phyloP scores from a whole-genome alignment of 208 protist species.

The Tritrichomonas musculus region DNA sequence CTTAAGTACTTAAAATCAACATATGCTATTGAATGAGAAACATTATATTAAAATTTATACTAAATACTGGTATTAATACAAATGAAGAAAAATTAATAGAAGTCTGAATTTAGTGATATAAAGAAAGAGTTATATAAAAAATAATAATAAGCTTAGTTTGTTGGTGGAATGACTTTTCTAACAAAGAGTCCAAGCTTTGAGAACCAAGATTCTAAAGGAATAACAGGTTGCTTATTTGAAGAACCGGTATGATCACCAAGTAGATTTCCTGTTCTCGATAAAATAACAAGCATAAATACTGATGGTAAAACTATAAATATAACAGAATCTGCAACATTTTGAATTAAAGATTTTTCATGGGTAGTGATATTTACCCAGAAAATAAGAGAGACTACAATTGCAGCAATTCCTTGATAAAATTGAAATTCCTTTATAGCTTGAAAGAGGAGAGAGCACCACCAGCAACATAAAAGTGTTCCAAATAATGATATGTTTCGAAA shows the following conservation, averaged over 20 bases:
- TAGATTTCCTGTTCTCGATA: not conserved
- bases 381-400: no score
- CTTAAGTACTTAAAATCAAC: no score
- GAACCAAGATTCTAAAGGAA: not conserved
- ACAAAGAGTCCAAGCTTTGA: not conserved
- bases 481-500: not conserved
- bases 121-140: no score
- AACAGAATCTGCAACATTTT: not conserved
- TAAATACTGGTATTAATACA: no score
- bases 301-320: not conserved
- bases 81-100: no score
- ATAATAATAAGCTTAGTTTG: no score
- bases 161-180: no score
- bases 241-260: not conserved
- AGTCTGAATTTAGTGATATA: no score
- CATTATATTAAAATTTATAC: no score
- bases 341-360: not conserved
- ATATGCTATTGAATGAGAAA: no score
- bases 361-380: not conserved
- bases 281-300: not conserved
- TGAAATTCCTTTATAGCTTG: not conserved
- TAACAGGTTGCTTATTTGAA: not conserved
- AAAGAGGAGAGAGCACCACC: not conserved
- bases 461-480: not conserved
- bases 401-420: not conserved